Evolutionary conservation across 805 yeast species (phyloP), one percentile per base, ranked within the genome.

Genomic region (Wickerhamiella parazyma): DNA sequence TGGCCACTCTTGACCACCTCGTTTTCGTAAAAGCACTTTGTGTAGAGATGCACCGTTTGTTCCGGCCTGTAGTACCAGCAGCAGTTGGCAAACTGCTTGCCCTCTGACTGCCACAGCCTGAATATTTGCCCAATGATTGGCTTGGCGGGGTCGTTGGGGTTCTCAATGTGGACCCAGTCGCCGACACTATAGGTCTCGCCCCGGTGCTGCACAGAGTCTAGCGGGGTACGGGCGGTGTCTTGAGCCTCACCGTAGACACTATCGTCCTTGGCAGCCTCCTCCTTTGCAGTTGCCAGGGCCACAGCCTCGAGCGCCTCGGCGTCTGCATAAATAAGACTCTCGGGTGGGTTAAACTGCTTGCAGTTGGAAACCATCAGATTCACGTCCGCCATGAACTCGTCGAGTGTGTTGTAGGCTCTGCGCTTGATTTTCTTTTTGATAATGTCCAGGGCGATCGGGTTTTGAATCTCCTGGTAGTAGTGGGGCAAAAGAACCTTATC

Each of bases 31-130:
- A 91, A 91, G 45, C 86, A 64, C 56, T 95, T 70, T 63, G 91
- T 97, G 36, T 71, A 80, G 53, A 93, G 73, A 62, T 91, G 98
- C 36, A 91, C 94, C 0, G 98, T 91, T 69, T 93, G 96, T 60
- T 91, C 97, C 1, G 98, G 95, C 53, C 97, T 76, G 56, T 84
- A 80, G 63, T 89, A 91, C 98, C 97, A 91, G 67, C 97, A 91
- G 33, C 84, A 94, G 59, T 91, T 89, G 57, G 87, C 73, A 76
- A 87, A 87, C 48, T 79, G 73, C 54, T 78, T 77, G 44, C 87
- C 93, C 50, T 86, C 93, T 21, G 49, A 54, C 47, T 78, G 75
- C 98, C 98, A 91, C 48, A 91, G 73, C 55, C 95, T 73, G 66
- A 89, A 91, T 22, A 91, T 74, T 62, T 91, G 98, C 12, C 93